Percentiles rank a stretch among this genome's conserved stretches.
These are phyloP conservation scores for Arthrobotrys pseudoclavata DNA, from an alignment of 2,329 filamentous ascomycete species.

Conservation along the genomic window DNA sequence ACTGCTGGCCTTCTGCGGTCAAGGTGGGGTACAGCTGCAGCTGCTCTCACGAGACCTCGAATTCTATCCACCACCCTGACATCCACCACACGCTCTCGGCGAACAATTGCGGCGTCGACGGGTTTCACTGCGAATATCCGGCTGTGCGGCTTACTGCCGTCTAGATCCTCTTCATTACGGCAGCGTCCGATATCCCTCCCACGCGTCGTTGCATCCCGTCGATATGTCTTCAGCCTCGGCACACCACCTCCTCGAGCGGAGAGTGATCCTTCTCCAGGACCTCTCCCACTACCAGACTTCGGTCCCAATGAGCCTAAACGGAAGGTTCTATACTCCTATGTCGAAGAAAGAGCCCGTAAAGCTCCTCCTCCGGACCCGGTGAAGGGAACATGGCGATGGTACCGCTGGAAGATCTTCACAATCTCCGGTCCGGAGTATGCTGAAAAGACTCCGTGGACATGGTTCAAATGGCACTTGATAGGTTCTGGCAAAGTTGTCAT, in stretches of 20 bases:
- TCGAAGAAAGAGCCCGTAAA: slow-evolving; percentile 34
- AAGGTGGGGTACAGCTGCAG: slow-evolving; percentile 42
- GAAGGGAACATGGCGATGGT: slow-evolving; percentile 46
- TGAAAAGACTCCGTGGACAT: slow-evolving; percentile 51
- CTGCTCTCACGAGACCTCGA: slow-evolving; percentile 52
- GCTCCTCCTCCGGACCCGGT: slow-evolving; percentile 45
- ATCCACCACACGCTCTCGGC: slow-evolving; percentile 9
- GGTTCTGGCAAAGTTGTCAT: slow-evolving; percentile 41
- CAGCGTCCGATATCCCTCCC: slow-evolving; percentile 29
- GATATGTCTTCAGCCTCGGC: slow-evolving; percentile 29
- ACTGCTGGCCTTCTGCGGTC: slow-evolving; percentile 50
- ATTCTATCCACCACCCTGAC: slow-evolving; percentile 1
- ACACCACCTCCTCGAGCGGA: slow-evolving; percentile 24
- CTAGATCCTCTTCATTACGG: slow-evolving; percentile 35
- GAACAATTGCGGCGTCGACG: slow-evolving; percentile 53
- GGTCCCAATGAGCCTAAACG: slow-evolving; percentile 46
- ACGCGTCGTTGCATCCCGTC: slow-evolving; percentile 26
- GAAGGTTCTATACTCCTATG: slow-evolving; percentile 48
- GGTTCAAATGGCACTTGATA: slow-evolving; percentile 50
- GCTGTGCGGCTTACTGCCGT: slow-evolving; percentile 40
- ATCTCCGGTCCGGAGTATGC: slow-evolving; percentile 42
- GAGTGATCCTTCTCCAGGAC: slow-evolving; percentile 11
- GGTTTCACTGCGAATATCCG: slow-evolving; percentile 21
- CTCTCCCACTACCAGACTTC: slow-evolving; percentile 30
- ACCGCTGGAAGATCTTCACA: slow-evolving; percentile 48